Conservation (phyloP, 2,329 filamentous ascomycete genomes). For the Pseudopyrenochaeta lycopersici region DNA sequence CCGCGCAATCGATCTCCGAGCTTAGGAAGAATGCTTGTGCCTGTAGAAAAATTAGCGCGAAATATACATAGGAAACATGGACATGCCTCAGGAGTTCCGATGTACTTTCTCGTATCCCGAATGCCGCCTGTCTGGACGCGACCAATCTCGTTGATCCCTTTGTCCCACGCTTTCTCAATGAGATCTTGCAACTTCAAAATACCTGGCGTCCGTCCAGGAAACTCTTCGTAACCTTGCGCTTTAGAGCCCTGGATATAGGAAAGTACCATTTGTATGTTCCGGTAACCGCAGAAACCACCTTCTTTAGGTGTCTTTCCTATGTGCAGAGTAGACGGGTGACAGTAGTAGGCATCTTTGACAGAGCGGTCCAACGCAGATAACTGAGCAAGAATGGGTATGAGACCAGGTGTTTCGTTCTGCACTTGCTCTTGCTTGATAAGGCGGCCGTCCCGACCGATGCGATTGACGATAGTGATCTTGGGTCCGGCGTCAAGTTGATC, state of each 20-base stretch:
- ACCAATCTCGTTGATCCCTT: constrained; percentile 78
- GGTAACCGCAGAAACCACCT: constrained; percentile 92
- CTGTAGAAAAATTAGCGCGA: constrained; percentile 54
- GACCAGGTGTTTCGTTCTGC: constrained; percentile 56
- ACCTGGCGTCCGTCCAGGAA: constrained; percentile 71
- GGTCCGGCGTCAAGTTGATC: constrained; percentile 52
- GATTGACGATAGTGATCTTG: constrained; percentile 49
- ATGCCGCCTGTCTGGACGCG: constrained; percentile 87
- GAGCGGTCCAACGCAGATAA: constrained; percentile 66
- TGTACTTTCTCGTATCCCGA: constrained; percentile 89
- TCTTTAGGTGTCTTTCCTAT: constrained; percentile 82
- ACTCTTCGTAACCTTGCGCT: constrained; percentile 66
- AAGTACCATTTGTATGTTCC: constrained; percentile 91
- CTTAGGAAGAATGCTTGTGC: constrained; percentile 80
- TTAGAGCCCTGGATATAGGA: constrained; percentile 75
- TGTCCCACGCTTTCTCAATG: constrained; percentile 90
- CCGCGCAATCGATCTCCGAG: constrained; percentile 65
- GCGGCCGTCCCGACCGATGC: constrained; percentile 53
- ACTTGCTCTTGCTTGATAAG: constrained; percentile 53
- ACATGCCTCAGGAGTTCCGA: constrained; percentile 85
- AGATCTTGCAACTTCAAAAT: constrained; percentile 85
- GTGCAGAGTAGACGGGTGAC: constrained; percentile 77
- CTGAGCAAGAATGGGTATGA: constrained; percentile 57
- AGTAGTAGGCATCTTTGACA: constrained; percentile 79
- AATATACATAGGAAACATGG: background rate